A percentile compares a stretch with the other conserved stretches of the same genome.
These are phyloP conservation scores for Schizophyllum commune DNA, from an alignment of 1,284 basidiomycete species.

Conservation along the genomic window DNA sequence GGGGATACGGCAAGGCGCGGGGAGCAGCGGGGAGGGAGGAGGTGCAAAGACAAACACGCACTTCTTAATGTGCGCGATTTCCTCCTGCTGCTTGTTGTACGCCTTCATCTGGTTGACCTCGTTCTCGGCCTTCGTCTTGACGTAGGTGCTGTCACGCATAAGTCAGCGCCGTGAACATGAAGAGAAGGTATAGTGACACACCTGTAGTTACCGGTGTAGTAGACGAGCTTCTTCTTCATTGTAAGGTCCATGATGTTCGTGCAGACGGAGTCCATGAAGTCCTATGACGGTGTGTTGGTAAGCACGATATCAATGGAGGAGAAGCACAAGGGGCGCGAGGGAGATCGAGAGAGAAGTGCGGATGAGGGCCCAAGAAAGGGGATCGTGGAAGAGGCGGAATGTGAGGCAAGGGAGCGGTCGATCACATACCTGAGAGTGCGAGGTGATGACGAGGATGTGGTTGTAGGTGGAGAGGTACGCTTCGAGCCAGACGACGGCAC, in stretches of 20 bases:
- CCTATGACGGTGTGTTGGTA: constrained; percentile 36
- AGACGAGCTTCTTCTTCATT: constrained; percentile 77
- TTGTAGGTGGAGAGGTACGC: constrained; percentile 97
- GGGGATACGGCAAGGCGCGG: too few relatives aligned
- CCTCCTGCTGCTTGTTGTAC: constrained; percentile 96
- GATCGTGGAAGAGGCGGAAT: too few relatives aligned
- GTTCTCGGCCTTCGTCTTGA: constrained; percentile 94
- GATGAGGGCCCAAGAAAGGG: too few relatives aligned
- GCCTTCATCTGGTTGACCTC: constrained; percentile 99
- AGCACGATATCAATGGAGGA: too few relatives aligned
- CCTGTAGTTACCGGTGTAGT: constrained; percentile 94
- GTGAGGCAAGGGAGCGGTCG: too few relatives aligned
- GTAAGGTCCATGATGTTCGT: constrained; percentile 99
- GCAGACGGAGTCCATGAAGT: constrained; percentile 97
- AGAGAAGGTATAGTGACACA: background rate
- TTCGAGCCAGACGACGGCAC: constrained; percentile 98
- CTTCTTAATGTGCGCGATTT: constrained; percentile 98
- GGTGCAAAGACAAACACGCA: constrained; percentile 19
- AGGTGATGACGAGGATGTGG: constrained; percentile 94
- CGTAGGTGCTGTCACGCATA: constrained; percentile 53
- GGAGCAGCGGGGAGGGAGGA: background rate
- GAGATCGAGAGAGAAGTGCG: too few relatives aligned
- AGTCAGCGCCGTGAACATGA: background rate
- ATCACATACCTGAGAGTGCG: constrained; percentile 55
- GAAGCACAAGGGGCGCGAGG: too few relatives aligned